Percentiles rank a stretch among this genome's conserved stretches.
Evolutionary conservation across 2,329 filamentous ascomycete genomes (phyloP).

Genomic region (Ilyonectria sp.): DNA sequence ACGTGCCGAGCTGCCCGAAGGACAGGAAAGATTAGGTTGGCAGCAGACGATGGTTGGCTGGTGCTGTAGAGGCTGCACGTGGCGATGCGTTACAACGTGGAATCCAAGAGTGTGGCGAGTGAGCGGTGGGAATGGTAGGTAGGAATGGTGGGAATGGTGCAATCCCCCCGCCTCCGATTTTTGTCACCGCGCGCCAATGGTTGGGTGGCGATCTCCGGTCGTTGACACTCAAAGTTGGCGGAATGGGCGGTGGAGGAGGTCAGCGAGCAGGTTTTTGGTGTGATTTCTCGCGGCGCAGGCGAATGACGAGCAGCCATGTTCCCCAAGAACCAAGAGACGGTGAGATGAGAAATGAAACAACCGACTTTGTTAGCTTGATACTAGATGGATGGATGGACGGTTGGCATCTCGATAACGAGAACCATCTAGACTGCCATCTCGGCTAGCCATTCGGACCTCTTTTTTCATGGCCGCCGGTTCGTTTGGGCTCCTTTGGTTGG

Average conservation of each 20-base stretch:
- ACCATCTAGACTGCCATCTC: not conserved
- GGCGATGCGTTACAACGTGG: not conserved
- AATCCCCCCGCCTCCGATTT: constrained; percentile 3
- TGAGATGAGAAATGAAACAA: too few relatives aligned
- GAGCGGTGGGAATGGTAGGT: not conserved
- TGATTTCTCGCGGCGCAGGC: not conserved
- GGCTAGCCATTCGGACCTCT: not conserved
- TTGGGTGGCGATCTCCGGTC: not conserved
- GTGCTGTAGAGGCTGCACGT: not conserved
- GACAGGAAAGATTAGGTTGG: not conserved
- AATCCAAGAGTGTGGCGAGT: not conserved
- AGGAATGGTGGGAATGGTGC: not conserved
- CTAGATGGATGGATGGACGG: too few relatives aligned
- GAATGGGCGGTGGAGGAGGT: not conserved
- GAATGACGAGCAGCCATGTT: not conserved
- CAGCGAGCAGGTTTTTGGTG: not conserved
- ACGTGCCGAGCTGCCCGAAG: not conserved
- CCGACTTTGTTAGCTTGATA: too few relatives aligned
- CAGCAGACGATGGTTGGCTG: not conserved
- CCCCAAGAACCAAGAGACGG: too few relatives aligned
- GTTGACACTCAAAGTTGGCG: not conserved
- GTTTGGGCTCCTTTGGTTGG: not conserved
- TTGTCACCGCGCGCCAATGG: not conserved
- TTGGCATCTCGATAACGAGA: too few relatives aligned
- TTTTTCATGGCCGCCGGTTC: not conserved